A percentile compares a stretch with the other conserved stretches of the same genome.
phyloP scores from a whole-genome alignment of 2,329 filamentous ascomycete genomes.

The Hymenotorrendiella dingleyae region DNA sequence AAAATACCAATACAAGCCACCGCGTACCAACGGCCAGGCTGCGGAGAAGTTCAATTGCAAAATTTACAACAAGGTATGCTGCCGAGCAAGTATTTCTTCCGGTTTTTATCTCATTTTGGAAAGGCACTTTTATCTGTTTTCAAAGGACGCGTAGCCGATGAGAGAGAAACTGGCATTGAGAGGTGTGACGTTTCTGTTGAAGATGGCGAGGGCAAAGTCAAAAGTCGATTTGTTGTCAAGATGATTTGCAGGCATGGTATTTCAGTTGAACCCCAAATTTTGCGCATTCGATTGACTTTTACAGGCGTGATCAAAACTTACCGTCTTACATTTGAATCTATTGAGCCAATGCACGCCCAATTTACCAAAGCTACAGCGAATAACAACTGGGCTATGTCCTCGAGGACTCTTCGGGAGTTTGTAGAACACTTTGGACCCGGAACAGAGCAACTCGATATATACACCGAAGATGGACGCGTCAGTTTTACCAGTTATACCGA shows the following conservation, averaged over 20 bases:
- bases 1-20: constrained; percentile 59
- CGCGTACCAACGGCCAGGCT: constrained; percentile 10
- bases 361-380: constrained; percentile 62
- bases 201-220: constrained; percentile 58
- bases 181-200: constrained; percentile 69
- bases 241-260: constrained; percentile 68
- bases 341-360: constrained; percentile 68
- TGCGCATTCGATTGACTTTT: constrained; percentile 4
- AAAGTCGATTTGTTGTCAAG: constrained; percentile 69
- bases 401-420: constrained; percentile 64
- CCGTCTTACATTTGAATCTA: constrained; percentile 67
- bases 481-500: constrained; percentile 80
- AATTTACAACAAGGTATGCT: constrained; percentile 61
- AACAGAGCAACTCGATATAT: constrained; percentile 75
- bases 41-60: constrained; percentile 63
- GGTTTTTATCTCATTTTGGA: constrained; percentile 1
- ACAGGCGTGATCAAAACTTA: constrained; percentile 70
- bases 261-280: background rate
- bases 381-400: constrained; percentile 68
- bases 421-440: constrained; percentile 77
- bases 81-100: background rate
- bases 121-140: constrained; percentile 69
- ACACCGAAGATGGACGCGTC: constrained; percentile 60
- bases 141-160: constrained; percentile 60
- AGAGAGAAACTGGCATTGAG: constrained; percentile 66